phyloP scores from a whole-genome alignment of 2,329 filamentous ascomycete species.

The Arthrobotrys musiformis region DNA sequence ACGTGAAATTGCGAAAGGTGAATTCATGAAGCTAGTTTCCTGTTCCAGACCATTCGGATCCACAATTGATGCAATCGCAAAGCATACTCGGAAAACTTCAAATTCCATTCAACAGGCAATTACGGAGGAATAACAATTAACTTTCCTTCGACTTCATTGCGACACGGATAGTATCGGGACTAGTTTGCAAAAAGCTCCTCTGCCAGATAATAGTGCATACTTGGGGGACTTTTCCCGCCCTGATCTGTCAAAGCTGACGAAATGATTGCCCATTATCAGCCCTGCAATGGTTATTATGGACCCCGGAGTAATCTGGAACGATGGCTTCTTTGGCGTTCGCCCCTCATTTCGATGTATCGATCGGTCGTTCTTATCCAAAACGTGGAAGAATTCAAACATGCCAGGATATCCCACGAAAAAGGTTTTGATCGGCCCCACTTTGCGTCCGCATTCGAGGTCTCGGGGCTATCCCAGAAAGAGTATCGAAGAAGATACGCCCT shows the following conservation, averaged over 20 bases:
- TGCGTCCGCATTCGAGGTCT: slow-evolving; percentile 20
- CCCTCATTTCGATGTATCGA: slow-evolving; percentile 17
- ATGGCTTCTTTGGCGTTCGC: slow-evolving; percentile 1
- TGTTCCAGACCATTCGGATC: background rate
- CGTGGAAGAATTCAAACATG: slow-evolving; percentile 47
- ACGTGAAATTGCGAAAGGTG: background rate
- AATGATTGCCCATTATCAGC: slow-evolving; percentile 41
- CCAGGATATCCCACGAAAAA: slow-evolving; percentile 15
- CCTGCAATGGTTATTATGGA: slow-evolving; percentile 45
- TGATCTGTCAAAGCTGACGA: slow-evolving; percentile 4
- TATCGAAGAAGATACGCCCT: background rate
- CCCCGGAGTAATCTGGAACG: slow-evolving; percentile 30
- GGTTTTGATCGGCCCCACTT: slow-evolving; percentile 29
- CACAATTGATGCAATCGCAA: background rate
- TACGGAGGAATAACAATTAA: background rate
- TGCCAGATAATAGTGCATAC: no score
- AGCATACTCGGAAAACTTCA: background rate
- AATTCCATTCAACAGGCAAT: background rate
- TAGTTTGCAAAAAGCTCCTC: no score
- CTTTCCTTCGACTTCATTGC: background rate
- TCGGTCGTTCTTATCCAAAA: slow-evolving; percentile 35
- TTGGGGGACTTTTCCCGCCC: background rate
- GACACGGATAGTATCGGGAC: background rate
- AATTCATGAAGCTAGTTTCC: background rate
- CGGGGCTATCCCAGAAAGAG: background rate